Base-by-base conservation (phyloP, 2,329 filamentous ascomycete genomes). In the Rugonectria rugulosa region DNA sequence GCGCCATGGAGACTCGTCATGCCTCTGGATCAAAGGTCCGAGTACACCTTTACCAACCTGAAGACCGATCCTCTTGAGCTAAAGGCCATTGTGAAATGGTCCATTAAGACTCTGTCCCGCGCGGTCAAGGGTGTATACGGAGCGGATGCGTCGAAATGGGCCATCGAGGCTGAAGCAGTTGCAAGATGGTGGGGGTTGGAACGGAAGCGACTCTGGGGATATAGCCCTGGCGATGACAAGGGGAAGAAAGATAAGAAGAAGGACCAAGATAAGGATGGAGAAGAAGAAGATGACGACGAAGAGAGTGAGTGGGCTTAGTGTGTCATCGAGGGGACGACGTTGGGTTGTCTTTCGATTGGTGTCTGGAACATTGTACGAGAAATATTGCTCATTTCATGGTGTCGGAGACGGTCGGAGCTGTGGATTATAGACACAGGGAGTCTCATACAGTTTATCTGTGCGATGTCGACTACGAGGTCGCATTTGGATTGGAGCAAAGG, bases 1-100 rank as follows among this genome's bases (percentile, higher is more conserved):
- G 26, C 72, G 63, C 34, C 69, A 2, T 70, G 70, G 64, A 61
- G 68, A 24, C 51, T 74, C 12, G 65, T 72, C 2, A 66, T 74
- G 11, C 72, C 72, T 0, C 62, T 73, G 21, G 64, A 68, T 17
- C 64, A 70, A 36, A 65, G 68, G 27, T 63, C 67, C 20, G 71
- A 71, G 47, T 74, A 71, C 65, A 63, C 65, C 2, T 68, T 75
- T 32, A 72, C 67, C 19, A 60, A 74, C 19, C 51, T 68, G 1
- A 40, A 61, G 24, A 49, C 50, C 11, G 72, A 74, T 24, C 69
- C 68, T 5, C 58, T 69, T 27, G 72, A 74, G 57, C 38, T 64
- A 24, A 50, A 64, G 2, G 53, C 67, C 0, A 43, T 72, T 2
- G 24, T 68, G 4, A 64, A 65, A 0, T 73, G 72, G 62, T 65